phyloP scores from a whole-genome alignment of 371 early-diverging fungal species.

The Zopfochytrium polystomum region DNA sequence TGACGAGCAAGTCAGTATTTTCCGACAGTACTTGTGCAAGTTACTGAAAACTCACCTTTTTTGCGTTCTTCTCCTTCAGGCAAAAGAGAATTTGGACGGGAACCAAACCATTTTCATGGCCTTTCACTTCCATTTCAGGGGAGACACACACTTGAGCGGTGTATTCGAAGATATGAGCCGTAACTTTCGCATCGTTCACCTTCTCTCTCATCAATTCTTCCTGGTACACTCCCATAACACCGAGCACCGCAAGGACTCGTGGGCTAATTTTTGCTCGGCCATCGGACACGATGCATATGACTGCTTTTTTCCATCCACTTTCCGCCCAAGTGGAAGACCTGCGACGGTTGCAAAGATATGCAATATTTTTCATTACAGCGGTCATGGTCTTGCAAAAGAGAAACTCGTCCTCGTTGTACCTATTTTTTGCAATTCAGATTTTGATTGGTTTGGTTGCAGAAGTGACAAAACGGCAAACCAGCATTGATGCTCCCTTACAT shows the following conservation, averaged over 20 bases:
- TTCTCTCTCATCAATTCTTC: slow-evolving; percentile 66
- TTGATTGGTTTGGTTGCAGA: not conserved
- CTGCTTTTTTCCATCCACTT: slow-evolving; percentile 87
- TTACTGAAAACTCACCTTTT: slow-evolving; percentile 36
- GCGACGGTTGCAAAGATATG: slow-evolving; percentile 73
- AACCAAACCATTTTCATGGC: slow-evolving; percentile 45
- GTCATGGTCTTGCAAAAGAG: slow-evolving; percentile 79
- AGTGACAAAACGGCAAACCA: not conserved
- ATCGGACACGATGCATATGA: slow-evolving; percentile 71
- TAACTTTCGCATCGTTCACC: slow-evolving; percentile 46
- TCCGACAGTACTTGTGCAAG: no score
- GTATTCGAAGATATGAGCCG: slow-evolving; percentile 88
- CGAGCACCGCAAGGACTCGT: slow-evolving; percentile 74
- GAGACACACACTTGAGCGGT: slow-evolving; percentile 82
- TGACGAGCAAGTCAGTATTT: no score
- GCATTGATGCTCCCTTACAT: no score
- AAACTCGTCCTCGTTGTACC: slow-evolving; percentile 84
- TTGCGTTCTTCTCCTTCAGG: slow-evolving; percentile 66
- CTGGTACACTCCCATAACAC: slow-evolving; percentile 85
- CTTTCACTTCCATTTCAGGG: slow-evolving; percentile 49
- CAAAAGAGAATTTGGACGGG: slow-evolving; percentile 90
- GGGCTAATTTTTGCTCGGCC: slow-evolving; percentile 60
- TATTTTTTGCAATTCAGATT: not conserved
- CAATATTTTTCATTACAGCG: slow-evolving; percentile 71
- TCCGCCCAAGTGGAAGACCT: slow-evolving; percentile 81